Base-by-base conservation (phyloP, 768 basidiomycete genomes). In the Cytidiella melzeri region DNA sequence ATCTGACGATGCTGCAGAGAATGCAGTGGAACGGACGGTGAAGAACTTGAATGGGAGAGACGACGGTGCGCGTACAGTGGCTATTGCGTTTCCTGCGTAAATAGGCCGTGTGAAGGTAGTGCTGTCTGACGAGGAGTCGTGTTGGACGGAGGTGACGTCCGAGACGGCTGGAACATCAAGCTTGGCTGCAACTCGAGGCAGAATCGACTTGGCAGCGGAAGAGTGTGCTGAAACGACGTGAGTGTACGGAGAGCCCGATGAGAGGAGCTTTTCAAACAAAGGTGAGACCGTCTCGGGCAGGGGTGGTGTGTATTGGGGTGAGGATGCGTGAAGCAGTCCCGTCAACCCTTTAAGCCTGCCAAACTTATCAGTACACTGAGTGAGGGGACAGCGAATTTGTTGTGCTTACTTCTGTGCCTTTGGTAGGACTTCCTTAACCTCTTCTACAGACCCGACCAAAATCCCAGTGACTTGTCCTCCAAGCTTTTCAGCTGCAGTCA, bases 61-160 rank as follows among this genome's bases (percentile, higher is more conserved):
- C n/a, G 80, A 77, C 0, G 83, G 72, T 0, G 87, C 88, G 51
- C 84, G 83, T 57, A 99, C 84, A 38, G 93, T 95, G 21, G 93
- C 79, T 48, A 98, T 92, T 40, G 96, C 96, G 62, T 98, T 98
- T 43, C 96, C 96, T 20, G 96, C 96, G 60, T 99, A 98, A 60
- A 98, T 96, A 23, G 92, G 92, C 21, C 95, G 87, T 4, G 87
- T 83, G 65, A 94, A 98, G 1, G 83, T 90, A 34, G 91, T 92
- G 58, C 74, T 77, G 55, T 86, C 84, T 27, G 81, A 80, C 3
- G 83, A 66, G 24, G 67, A 48, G 59, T 91, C 85, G 63, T 91
- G 83, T 36, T 83, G 75, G 55, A 97, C 72, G 12, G 85, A 86
- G 27, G 84, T 88, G 58, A 98, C 80, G 67, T 98, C 94, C 27